Percentiles rank a stretch among this genome's conserved stretches.
phyloP scores from a whole-genome alignment of 148 eudicot genomes.

The Chenopodium suecicum region DNA sequence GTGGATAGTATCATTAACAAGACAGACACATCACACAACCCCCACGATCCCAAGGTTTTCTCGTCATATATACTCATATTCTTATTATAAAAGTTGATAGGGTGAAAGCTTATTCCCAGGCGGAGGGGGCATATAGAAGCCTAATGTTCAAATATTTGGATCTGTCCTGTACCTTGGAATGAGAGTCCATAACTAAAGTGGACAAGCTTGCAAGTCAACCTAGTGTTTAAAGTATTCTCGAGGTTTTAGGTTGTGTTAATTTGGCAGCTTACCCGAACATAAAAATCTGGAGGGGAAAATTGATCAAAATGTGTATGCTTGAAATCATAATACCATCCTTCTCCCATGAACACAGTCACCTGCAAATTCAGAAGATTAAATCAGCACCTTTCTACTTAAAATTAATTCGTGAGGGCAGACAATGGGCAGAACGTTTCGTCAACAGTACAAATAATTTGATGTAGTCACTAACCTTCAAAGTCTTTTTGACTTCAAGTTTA shows the following conservation, averaged over 20 bases:
- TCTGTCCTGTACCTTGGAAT: background rate
- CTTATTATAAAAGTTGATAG: background rate
- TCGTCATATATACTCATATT: too few species aligned
- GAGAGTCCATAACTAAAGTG: background rate
- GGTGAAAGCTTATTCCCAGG: background rate
- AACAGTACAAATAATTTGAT: background rate
- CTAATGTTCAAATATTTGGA: background rate
- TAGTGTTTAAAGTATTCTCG: background rate
- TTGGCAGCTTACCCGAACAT: slow-evolving; percentile 53
- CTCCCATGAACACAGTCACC: slow-evolving; percentile 83
- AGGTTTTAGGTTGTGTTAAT: background rate
- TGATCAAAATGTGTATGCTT: slow-evolving; percentile 61
- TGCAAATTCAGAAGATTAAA: slow-evolving; percentile 29
- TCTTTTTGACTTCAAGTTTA: slow-evolving; percentile 38
- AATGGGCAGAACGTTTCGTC: background rate
- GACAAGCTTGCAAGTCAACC: background rate
- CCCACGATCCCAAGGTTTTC: too few species aligned
- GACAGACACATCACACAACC: background rate
- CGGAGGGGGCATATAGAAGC: background rate
- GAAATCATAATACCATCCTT: slow-evolving; percentile 79
- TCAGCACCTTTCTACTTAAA: slow-evolving; percentile 10
- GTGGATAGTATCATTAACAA: background rate
- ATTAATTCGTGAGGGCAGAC: background rate
- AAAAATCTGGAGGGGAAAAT: slow-evolving; percentile 76
- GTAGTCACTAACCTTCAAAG: slow-evolving; percentile 50